Evolutionary conservation across 805 yeast species (phyloP).

Genomic region (Wickerhamiella slavikovae): DNA sequence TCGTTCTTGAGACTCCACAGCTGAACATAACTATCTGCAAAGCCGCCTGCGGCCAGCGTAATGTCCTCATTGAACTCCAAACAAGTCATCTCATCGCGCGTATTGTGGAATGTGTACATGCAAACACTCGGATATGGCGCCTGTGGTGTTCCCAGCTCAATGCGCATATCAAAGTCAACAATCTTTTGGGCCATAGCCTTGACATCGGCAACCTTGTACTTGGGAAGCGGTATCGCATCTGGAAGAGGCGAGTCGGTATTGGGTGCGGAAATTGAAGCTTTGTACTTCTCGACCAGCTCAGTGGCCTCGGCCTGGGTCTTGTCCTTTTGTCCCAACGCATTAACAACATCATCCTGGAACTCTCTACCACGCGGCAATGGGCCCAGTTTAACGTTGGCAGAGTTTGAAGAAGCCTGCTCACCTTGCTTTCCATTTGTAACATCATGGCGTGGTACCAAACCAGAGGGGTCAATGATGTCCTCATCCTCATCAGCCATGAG

Average conservation of each 20-base stretch:
- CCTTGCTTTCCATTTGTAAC: conserved; percentile 5
- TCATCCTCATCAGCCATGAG: conserved; percentile 9
- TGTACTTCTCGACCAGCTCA: conserved; percentile 41
- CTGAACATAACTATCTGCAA: conserved; percentile 76
- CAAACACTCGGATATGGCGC: conserved; percentile 85
- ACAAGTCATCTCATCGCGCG: conserved; percentile 73
- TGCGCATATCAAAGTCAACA: conserved; percentile 61
- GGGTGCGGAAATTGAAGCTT: conserved; percentile 31
- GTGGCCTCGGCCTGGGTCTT: conserved; percentile 16
- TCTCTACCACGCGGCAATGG: conserved; percentile 73
- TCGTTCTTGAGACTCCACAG: conserved; percentile 89
- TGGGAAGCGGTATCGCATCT: conserved; percentile 70
- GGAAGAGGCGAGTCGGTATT: conserved; percentile 38
- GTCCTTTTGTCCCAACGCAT: conserved; percentile 65
- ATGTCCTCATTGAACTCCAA: conserved; percentile 76
- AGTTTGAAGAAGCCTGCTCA: conserved; percentile 25
- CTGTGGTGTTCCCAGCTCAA: conserved; percentile 39
- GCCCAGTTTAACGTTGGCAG: conserved; percentile 61
- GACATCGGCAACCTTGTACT: conserved; percentile 59
- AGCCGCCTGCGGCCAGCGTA: conserved; percentile 78
- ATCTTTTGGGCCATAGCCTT: conserved; percentile 60
- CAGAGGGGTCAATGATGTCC: conserved; percentile 6
- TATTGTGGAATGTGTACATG: conserved; percentile 95
- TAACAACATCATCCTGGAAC: conserved; percentile 61
- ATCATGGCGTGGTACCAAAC: too few species aligned